Evolutionary conservation across 192 early-diverging fungal genomes (phyloP).

Genomic region (Linnemannia hyalina): DNA sequence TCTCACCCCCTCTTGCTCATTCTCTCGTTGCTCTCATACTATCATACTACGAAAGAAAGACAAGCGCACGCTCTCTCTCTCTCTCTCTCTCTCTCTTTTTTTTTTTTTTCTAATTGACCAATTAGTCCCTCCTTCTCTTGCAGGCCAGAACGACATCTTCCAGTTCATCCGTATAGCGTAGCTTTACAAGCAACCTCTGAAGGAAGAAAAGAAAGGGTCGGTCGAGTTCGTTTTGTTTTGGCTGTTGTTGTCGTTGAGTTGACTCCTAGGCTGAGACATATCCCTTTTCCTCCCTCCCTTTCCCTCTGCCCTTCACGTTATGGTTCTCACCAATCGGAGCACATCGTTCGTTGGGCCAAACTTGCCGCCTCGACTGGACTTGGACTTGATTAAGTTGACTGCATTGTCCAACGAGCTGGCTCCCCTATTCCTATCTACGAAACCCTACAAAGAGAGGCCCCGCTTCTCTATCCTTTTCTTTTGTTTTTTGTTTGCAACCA

Average conservation of each 20-base stretch:
- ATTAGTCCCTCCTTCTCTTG: background rate
- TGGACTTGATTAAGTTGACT: no score
- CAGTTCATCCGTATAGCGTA: background rate
- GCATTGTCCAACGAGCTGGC: no score
- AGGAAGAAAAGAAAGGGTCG: background rate
- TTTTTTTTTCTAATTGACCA: background rate
- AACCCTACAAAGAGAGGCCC: no score
- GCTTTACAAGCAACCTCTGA: background rate
- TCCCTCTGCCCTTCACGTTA: background rate
- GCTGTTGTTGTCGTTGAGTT: background rate
- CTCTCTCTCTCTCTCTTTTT: background rate
- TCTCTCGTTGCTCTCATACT: conserved; percentile 4
- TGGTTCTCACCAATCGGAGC: background rate
- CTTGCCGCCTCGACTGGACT: no score
- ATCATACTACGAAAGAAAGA: background rate
- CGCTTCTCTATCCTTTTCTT: no score
- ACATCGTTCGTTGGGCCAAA: background rate
- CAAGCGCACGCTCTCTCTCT: background rate
- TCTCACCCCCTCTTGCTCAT: background rate
- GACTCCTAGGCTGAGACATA: background rate
- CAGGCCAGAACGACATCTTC: conserved; percentile 7
- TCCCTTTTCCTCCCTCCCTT: background rate
- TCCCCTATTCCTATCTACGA: no score
- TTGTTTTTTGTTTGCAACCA: no score
- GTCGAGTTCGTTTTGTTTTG: background rate